phyloP scores from a whole-genome alignment of 495 filamentous ascomycete species.

The Oidiodendron maius region DNA sequence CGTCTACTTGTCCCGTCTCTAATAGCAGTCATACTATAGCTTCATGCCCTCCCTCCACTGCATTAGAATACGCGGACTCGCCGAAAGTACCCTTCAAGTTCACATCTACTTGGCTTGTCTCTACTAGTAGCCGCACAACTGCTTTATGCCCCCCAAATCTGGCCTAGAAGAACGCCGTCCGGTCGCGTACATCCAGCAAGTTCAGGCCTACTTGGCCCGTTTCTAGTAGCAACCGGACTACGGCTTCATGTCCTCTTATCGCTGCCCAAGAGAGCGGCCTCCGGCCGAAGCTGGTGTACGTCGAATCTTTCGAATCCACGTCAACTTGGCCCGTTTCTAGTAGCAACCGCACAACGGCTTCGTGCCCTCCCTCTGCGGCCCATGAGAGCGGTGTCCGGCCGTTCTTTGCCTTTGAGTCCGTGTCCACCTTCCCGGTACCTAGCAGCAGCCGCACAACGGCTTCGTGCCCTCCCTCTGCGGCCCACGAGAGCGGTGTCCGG shows the following conservation, averaged over 20 bases:
- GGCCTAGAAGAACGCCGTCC: no score
- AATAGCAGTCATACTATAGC: constrained; percentile 23
- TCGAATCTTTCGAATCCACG: neutral
- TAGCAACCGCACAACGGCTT: neutral
- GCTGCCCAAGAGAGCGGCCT: constrained; percentile 26
- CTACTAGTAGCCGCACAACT: constrained; percentile 23
- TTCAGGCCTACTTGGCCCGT: constrained; percentile 4
- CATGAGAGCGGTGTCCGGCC: constrained; percentile 4
- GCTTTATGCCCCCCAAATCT: constrained; percentile 16
- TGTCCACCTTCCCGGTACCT: constrained; percentile 3
- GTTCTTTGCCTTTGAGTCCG: constrained; percentile 6
- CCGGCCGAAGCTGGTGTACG: no score
- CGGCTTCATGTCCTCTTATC: constrained; percentile 19
- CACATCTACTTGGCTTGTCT: constrained; percentile 12
- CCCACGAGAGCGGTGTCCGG: no score
- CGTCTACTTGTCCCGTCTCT: constrained; percentile 12
- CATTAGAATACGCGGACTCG: no score
- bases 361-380: neutral
- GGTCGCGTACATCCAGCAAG: no score
- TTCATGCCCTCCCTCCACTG: constrained; percentile 16
- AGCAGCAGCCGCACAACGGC: no score
- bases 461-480: no score
- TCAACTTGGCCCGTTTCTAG: neutral
- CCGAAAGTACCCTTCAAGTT: no score
- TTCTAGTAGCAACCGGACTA: constrained; percentile 26